Base-by-base conservation (phyloP, 768 basidiomycete species). In the Tulasnella sp. region DNA sequence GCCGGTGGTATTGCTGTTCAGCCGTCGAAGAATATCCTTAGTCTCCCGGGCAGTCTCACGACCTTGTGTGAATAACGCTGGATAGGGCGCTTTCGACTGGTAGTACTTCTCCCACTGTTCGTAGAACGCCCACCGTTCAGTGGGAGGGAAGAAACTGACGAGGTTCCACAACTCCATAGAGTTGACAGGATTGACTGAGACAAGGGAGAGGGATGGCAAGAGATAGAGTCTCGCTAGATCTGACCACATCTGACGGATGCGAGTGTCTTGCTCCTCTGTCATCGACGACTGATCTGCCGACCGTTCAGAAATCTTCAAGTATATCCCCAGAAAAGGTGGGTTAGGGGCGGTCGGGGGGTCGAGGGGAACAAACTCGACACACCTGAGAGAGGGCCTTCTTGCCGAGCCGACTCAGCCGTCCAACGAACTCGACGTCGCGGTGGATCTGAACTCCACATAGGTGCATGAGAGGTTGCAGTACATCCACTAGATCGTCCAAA, bases 161-260 rank as follows among this genome's bases (percentile, higher is more conserved):
- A 98, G 82, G 60, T 83, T 82, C 96, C 96, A 99, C 7, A 97
- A 77, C 66, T 97, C 93, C 46, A 87, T 84, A 25, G 90, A 87
- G 69, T 85, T 89, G 22, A 91, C 85, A 5, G 91, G 85, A 66
- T 92, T 92, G 38, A 85, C 84, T 29, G 83, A 80, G 60, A 91
- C 84, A 49, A 94, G 78, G 48, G 92, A 83, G 12, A 97, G 75
- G 2, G 90, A 84, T 2, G 96, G 94, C 1, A 99, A 78, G 41
- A 98, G 76, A 68, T 88, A 87, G 19, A 79, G 68, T 3, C 93
- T 84, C 58, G 91, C 68, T 55, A 92, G 75, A 66, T 79, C 81
- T 69, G 84, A 81, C 96, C 94, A 99, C 64, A 90, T 85, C n/a
- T 70, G 57, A n/a, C 34, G 45, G 10, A 46, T 59, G 3, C 49